Conservation (phyloP, 208 protist species). For the Leishmania gerbilli region DNA sequence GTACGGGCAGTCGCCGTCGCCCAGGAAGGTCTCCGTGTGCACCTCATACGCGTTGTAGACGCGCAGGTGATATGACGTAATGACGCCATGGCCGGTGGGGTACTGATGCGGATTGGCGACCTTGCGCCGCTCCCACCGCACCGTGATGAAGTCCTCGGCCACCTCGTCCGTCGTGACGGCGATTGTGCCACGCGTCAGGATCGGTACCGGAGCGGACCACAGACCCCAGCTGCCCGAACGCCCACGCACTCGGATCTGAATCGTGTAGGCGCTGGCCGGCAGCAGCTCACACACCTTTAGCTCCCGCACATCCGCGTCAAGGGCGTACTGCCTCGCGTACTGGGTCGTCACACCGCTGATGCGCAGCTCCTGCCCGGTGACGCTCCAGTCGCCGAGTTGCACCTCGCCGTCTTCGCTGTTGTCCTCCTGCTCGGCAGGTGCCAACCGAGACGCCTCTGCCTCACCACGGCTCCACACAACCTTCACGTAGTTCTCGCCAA, state of each 20-base stretch:
- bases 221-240: slow-evolving; percentile 86
- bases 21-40: slow-evolving; percentile 84
- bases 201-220: slow-evolving; percentile 80
- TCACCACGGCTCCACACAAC: slow-evolving; percentile 83
- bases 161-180: slow-evolving; percentile 85
- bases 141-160: slow-evolving; percentile 86
- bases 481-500: slow-evolving; percentile 94
- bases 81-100: slow-evolving; percentile 79
- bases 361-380: slow-evolving; percentile 89
- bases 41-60: slow-evolving; percentile 80
- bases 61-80: slow-evolving; percentile 90
- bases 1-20: slow-evolving; percentile 90
- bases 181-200: slow-evolving; percentile 90
- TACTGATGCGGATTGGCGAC: slow-evolving; percentile 81
- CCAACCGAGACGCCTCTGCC: slow-evolving; percentile 6
- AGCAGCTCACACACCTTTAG: slow-evolving; percentile 88
- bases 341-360: slow-evolving; percentile 81
- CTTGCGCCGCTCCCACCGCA: slow-evolving; percentile 88
- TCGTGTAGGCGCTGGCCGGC: slow-evolving; percentile 85
- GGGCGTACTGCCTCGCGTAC: slow-evolving; percentile 83
- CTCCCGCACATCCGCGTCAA: slow-evolving; percentile 78
- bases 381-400: slow-evolving; percentile 75
- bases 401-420: slow-evolving; percentile 34
- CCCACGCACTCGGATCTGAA: slow-evolving; percentile 87
- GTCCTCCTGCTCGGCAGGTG: not conserved